These are phyloP conservation scores for Scleroderma citrinum DNA, from an alignment of 768 basidiomycete genomes.

Conservation along the genomic window DNA sequence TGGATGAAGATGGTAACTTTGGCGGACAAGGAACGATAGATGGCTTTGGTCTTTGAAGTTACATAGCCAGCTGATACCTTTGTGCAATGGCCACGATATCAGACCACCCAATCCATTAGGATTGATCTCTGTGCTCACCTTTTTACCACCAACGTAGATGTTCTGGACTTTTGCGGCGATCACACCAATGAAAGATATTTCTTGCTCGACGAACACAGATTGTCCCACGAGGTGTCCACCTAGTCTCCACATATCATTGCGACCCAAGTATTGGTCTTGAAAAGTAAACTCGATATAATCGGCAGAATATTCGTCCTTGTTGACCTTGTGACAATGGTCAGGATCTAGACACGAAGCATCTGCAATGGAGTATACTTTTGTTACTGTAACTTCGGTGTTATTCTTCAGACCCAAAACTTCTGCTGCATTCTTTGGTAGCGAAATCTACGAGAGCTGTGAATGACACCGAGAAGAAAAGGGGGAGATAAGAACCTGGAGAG, in stretches of 20 bases:
- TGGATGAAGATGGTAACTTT: slow-evolving; percentile 94
- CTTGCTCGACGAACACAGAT: slow-evolving; percentile 80
- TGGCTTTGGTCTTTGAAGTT: slow-evolving; percentile 75
- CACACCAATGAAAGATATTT: slow-evolving; percentile 77
- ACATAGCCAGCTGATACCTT: slow-evolving; percentile 81
- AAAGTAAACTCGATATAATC: slow-evolving; percentile 88
- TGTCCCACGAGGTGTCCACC: slow-evolving; percentile 75
- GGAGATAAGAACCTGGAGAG: slow-evolving; percentile 49
- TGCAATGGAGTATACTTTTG: slow-evolving; percentile 44
- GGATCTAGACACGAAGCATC: slow-evolving; percentile 6
- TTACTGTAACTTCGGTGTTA: slow-evolving; percentile 63
- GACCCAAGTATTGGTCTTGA: slow-evolving; percentile 91
- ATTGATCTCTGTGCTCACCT: slow-evolving; percentile 35
- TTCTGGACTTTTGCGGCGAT: slow-evolving; percentile 77
- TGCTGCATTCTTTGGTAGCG: slow-evolving; percentile 66
- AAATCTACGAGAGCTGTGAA: slow-evolving; percentile 44
- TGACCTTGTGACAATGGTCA: slow-evolving; percentile 44
- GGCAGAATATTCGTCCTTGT: slow-evolving; percentile 55
- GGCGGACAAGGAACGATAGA: slow-evolving; percentile 88
- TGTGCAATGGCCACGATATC: background rate
- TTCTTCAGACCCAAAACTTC: slow-evolving; percentile 68
- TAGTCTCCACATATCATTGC: slow-evolving; percentile 96
- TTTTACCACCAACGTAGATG: slow-evolving; percentile 66
- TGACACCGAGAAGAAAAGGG: background rate
- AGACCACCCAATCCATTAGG: background rate